Base-by-base conservation (phyloP, 2,329 filamentous ascomycete species). In the Epichloe scottii region DNA sequence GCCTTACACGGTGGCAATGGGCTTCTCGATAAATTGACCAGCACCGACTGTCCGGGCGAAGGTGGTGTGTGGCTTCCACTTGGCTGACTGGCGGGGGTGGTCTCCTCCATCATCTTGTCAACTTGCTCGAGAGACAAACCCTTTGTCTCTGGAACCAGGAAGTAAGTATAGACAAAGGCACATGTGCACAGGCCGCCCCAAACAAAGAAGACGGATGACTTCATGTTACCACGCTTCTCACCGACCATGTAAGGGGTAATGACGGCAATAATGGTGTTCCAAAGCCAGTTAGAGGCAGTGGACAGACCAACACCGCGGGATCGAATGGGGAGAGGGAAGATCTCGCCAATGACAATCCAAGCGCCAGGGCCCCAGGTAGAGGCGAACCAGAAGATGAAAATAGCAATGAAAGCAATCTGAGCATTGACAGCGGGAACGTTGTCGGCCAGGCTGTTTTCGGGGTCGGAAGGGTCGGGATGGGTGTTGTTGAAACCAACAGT, bases 321-420 rank as follows among this genome's bases (percentile, higher is more conserved):
- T 62, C 89, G 86, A 69, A 95, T 91, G 55, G 87, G 87, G 50
- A 95, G 80, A 52, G 89, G 88, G 80, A 86, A 95, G 69, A 93
- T 85, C 73, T 95, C 89, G 65, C 89, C 89, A 62, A 93, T 90
- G 59, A 94, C 78, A 50, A 85, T 80, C 85, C 85, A 89, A 49
- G 85, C 78, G 47, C 81, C 84, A 6, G 88, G 87, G 49, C 89
- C 89, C 89, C 88, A 95, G 56, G 89, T 95, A 53, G 79, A 82
- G 54, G 89, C 89, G 67, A 95, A 95, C 77, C 85, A 91, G 78
- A 88, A 89, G 75, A 95, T 90, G 77, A 89, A 93, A 73, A 95
- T 83, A 72, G 83, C 85, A 64, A 93, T 93, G 73, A 94, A 93
- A 54, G 87, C 81, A 57, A 95, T 89, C 76, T 90, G 83, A 47